These are phyloP conservation scores for Microbotryum scabiosae DNA, from an alignment of 1,284 basidiomycete species.

Conservation along the genomic window DNA sequence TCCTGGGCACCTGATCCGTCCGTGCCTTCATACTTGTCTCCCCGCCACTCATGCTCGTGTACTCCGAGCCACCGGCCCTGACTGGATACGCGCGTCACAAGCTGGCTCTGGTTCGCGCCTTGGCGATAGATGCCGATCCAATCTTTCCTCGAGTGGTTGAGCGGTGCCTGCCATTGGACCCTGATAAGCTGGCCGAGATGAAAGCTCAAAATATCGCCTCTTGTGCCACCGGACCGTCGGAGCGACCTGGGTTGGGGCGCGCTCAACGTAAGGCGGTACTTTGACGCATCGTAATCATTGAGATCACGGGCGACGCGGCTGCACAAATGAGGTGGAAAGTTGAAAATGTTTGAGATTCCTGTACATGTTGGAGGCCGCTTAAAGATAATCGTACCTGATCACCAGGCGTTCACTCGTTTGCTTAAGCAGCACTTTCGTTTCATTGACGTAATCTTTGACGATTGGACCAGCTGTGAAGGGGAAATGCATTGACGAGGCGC, in stretches of 20 bases:
- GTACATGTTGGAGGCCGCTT: neutral
- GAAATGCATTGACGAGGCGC: no score
- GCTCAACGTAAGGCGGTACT: conserved; percentile 62
- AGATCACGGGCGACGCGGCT: conserved; percentile 76
- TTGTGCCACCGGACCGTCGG: conserved; percentile 34
- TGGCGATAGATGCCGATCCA: conserved; percentile 87
- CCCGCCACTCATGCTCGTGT: conserved; percentile 86
- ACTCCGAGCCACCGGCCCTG: conserved; percentile 89
- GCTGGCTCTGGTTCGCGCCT: conserved; percentile 70
- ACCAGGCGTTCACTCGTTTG: conserved; percentile 80
- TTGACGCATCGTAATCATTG: conserved; percentile 63
- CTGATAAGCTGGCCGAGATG: conserved; percentile 84
- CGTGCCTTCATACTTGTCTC: conserved; percentile 53
- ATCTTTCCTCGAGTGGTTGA: conserved; percentile 81
- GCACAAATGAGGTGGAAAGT: conserved; percentile 6
- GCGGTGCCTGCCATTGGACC: conserved; percentile 78
- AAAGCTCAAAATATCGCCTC: conserved; percentile 50
- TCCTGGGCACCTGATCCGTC: neutral
- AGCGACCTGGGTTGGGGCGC: conserved; percentile 41
- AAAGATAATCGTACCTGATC: conserved; percentile 51
- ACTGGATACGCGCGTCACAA: conserved; percentile 78
- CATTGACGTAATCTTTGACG: conserved; percentile 54
- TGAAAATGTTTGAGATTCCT: neutral
- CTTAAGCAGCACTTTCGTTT: conserved; percentile 83
- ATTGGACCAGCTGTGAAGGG: conserved; percentile 28